phyloP scores from a whole-genome alignment of 78 protist genomes.

The Speleostelium caveatum region DNA sequence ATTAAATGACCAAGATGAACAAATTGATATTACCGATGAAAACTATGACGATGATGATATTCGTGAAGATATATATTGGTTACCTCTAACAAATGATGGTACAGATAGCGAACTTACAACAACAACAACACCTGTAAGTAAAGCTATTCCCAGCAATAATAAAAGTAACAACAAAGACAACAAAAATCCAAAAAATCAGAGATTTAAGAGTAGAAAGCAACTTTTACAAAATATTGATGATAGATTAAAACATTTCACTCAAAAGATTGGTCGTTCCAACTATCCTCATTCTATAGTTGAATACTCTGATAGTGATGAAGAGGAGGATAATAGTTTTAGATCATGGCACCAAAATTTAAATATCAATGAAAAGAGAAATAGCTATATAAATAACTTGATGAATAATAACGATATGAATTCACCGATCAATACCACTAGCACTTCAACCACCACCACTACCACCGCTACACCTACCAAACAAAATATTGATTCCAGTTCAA shows the following conservation, averaged over 20 bases:
- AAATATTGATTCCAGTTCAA: too few species aligned
- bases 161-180: neutral
- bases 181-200: neutral
- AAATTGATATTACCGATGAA: too few species aligned
- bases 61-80: conserved; percentile 12
- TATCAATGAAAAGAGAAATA: neutral
- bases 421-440: neutral
- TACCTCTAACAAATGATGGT: conserved; percentile 9
- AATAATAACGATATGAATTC: too few species aligned
- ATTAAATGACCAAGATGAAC: neutral
- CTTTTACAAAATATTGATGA: neutral
- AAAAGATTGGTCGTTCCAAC: neutral
- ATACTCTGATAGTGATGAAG: conserved; percentile 16
- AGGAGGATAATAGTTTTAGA: conserved; percentile 28
- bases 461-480: too few species aligned
- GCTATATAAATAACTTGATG: neutral
- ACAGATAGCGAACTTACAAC: neutral
- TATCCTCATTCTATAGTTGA: conserved; percentile 16
- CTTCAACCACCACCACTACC: neutral
- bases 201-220: neutral
- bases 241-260: neutral
- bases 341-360: conserved; percentile 30
- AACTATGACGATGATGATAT: neutral
- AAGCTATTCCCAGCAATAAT: too few species aligned
- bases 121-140: neutral